Conservation (phyloP, 768 basidiomycete species). For the Kwoniella bestiolae region DNA sequence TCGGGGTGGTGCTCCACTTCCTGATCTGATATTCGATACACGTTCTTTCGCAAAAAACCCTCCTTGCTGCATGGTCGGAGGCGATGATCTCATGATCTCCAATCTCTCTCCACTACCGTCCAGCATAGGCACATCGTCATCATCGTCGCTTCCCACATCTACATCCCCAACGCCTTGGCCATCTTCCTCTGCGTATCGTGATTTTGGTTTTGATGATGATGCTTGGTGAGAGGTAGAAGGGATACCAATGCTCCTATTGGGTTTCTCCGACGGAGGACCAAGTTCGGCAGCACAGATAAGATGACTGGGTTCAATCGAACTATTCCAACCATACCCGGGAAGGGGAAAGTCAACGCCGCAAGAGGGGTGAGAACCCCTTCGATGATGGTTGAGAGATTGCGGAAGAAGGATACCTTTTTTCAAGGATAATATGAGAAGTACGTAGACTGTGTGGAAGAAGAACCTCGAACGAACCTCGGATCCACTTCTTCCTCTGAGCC, state of each 20-base stretch:
- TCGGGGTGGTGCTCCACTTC: neutral
- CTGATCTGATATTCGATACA: conserved; percentile 7
- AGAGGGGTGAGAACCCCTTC: neutral
- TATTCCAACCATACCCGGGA: neutral
- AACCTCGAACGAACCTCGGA: conserved; percentile 28
- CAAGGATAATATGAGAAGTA: neutral
- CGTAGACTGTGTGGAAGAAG: neutral
- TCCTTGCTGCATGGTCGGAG: neutral
- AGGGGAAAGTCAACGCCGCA: neutral
- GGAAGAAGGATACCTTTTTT: neutral
- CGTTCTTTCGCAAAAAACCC: neutral
- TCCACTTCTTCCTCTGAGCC: conserved; percentile 42
- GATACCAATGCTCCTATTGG: neutral
- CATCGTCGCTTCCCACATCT: neutral
- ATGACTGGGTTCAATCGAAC: conserved; percentile 36
- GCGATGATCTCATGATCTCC: conserved; percentile 8
- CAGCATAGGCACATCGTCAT: conserved; percentile 15
- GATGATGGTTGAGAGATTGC: neutral
- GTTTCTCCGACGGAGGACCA: conserved; percentile 2
- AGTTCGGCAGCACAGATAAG: conserved; percentile 44
- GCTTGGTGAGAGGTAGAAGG: neutral
- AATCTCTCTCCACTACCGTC: conserved; percentile 7
- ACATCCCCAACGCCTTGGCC: neutral
- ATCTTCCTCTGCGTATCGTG: neutral
- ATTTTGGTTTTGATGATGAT: neutral